A percentile compares a stretch with the other conserved stretches of the same genome.
These are phyloP conservation scores for Porpolomopsis calyptriformis DNA, from an alignment of 768 basidiomycete genomes.

Conservation along the genomic window DNA sequence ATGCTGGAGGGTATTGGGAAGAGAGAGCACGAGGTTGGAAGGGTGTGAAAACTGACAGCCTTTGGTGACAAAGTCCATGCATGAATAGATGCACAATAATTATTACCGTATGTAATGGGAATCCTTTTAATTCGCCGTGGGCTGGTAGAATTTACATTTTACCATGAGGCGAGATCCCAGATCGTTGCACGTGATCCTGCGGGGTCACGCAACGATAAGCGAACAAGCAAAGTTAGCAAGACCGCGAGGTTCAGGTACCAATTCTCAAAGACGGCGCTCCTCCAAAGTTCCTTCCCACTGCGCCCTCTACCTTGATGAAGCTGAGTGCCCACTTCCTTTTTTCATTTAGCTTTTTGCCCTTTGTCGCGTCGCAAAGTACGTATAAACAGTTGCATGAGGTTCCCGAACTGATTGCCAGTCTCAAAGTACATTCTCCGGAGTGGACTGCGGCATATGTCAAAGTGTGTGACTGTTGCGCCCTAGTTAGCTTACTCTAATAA, in stretches of 20 bases:
- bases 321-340: neutral
- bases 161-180: too few relatives aligned
- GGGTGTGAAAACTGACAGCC: constrained; percentile 31
- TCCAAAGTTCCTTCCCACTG: neutral
- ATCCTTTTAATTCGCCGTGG: too few relatives aligned
- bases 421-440: neutral
- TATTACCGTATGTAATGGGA: too few relatives aligned
- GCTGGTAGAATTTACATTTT: too few relatives aligned
- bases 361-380: neutral
- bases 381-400: too few relatives aligned
- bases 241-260: too few relatives aligned
- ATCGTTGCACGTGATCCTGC: too few relatives aligned
- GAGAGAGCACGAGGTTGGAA: constrained; percentile 57
- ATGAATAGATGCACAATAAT: too few relatives aligned
- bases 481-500: neutral
- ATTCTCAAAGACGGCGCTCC: neutral
- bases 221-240: too few relatives aligned
- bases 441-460: constrained; percentile 5
- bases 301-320: neutral
- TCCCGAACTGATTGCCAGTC: too few relatives aligned
- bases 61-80: constrained; percentile 47
- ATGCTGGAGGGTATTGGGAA: constrained; percentile 80
- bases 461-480: neutral
- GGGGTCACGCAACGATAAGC: too few relatives aligned
- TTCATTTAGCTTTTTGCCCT: neutral